Base-by-base conservation (phyloP, 2,329 filamentous ascomycete genomes). In the Pseudocercospora macadamiae region DNA sequence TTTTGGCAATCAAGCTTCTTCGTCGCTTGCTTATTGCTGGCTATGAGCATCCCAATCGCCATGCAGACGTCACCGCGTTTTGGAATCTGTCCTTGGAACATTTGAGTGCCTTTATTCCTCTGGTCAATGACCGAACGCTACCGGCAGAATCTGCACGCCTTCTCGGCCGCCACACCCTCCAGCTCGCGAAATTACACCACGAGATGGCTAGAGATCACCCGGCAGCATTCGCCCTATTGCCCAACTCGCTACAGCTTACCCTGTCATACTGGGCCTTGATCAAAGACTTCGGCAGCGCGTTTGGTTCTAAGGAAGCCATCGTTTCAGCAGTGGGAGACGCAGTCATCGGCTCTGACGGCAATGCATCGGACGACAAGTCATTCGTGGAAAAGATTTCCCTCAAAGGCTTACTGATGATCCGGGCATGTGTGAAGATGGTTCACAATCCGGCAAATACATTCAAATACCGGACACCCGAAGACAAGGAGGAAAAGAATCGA, bases 131-230 rank as follows among this genome's bases (percentile, higher is more conserved):
- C 47, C 59, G 62, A 8, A 25, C 28, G 37, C 51, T 66, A 1
- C 39, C 57, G 8, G 52, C 45, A 12, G 47, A 57, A 5, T 44
- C 51, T 3, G 21, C 19, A n/a, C 21, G 39, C 6, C 71, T 89
- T 21, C 78, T 96, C n/a, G 89, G 90, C 64, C 96, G 92, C 71
- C 93, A 97, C 71, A 80, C 96, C 2, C 77, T 97, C 39, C 93
- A 97, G 71, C 88, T 97, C 51, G 88, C 93, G 3, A 99, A 97
- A 75, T 79, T 99, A 2, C 95, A 97, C 72, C 82, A 96, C 36
- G 88, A 91, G 56, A 93, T 97, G 88, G 86, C 91, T 1, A 85
- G 86, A 51, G 78, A 81, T 4, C 92, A 96, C 72, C 87, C 93
- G 1, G 87, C 89, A 3, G 90, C 91, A 55, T 97, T 97, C 74